Evolutionary conservation across 176 grass and related monocot species (phyloP), one percentile per base, ranked within the genome.

Genomic region (Rhynchospora pubera): DNA sequence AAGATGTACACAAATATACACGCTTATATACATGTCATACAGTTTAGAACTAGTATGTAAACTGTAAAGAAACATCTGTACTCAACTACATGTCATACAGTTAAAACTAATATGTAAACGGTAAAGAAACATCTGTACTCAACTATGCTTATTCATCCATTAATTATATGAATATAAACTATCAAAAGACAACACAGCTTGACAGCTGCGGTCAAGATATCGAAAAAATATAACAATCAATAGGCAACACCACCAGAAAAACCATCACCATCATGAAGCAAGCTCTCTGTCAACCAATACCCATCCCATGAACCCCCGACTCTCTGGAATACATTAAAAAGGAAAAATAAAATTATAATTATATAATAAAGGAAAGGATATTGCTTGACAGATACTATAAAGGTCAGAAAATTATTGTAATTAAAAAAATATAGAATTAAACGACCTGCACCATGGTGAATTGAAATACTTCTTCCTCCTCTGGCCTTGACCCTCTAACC

Each of bases 401-500:
- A 30, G 11, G 24, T 32, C 16, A 77, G 12, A 83, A 79, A 52
- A 65, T 75, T 45, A 57, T 64, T 18, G 28, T 61, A 52, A n/a
- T n/a, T n/a, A n/a, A n/a, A 50, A 34, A 39, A 8, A 44, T 22
- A 59, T n/a, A 71, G 13, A 69, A 23, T 78, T 30, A 85, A 51
- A 77, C 79, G 71, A 99, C 96, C 96, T 95, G 96, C 53, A 99
- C 64, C 96, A 99, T 93, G 61, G 96, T 91, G 57, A 91, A 95
- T 64, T 99, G 89, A 63, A 95, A 99, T 74, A 90, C 89, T 47
- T 87, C 87, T 75, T 99, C 96, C 72, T 99, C 96, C 82, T 94
- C 96, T 0, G 92, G 96, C 13, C 92, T 91, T 34, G 89, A 73
- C 45, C 96, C 96, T 89, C 79, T 87, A 67, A 93, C 85, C 91